phyloP scores from a whole-genome alignment of 2,329 filamentous ascomycete species.

The Aspergillus ibericus region DNA sequence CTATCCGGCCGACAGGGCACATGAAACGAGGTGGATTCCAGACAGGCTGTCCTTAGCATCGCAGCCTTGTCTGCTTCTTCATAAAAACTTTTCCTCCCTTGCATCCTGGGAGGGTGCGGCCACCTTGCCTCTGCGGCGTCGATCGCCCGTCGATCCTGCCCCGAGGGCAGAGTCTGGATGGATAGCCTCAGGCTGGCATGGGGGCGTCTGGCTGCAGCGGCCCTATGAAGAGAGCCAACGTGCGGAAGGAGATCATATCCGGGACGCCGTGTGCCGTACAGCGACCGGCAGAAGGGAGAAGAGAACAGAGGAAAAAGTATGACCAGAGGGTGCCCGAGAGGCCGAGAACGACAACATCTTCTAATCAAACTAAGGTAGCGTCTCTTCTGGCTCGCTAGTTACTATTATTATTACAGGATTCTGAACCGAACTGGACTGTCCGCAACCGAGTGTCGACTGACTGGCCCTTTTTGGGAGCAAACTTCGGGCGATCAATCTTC shows the following conservation, averaged over 20 bases:
- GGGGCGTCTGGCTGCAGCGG: too few relatives aligned
- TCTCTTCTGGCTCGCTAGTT: neutral
- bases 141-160: too few relatives aligned
- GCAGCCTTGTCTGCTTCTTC: neutral
- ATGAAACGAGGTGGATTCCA: neutral
- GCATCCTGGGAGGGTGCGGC: too few relatives aligned
- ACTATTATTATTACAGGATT: neutral
- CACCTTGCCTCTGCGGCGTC: too few relatives aligned
- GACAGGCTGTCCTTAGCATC: neutral
- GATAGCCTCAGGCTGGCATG: too few relatives aligned
- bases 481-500: conserved; percentile 1
- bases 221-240: too few relatives aligned
- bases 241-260: too few relatives aligned
- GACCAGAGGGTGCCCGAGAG: neutral
- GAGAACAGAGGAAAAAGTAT: neutral
- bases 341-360: neutral
- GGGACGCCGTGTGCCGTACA: neutral
- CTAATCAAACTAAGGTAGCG: neutral
- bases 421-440: neutral
- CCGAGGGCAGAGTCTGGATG: too few relatives aligned
- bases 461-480: neutral
- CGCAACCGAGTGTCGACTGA: neutral
- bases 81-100: neutral
- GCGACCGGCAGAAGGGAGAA: neutral
- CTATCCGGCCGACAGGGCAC: neutral